Evolutionary conservation across 106 monocot species (phyloP), one percentile per base, ranked within the genome.

Genomic region (Allium fistulosum): DNA sequence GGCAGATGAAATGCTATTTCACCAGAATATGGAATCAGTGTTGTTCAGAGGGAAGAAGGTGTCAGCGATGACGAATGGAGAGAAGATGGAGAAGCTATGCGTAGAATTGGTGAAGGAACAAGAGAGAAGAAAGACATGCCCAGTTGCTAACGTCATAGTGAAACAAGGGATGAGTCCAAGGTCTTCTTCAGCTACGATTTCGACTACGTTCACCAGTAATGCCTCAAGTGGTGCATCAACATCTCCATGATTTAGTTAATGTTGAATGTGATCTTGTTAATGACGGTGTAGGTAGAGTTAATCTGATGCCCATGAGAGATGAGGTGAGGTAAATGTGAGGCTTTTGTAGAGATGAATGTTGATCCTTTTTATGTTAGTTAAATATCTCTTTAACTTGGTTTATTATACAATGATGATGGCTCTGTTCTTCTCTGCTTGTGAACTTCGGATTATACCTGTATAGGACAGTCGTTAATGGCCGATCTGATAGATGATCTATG

Each of bases 181-280:
- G 28, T 67, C 67, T 7, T 67, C 67, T 1, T 67, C 67, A 26
- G 67, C 67, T 11, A 53, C 67, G 10, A 53, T 67, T 10, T 67
- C 52, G 1, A 67, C 67, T 6, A 27, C 52, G 2, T 52, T 53
- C 49, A 67, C 67, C 22, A 37, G 37, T 5, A 37, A 37, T 37
- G 37, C 37, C 5, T 57, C 76, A 1, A 16, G 70, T 7, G 52
- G 17, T 15, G 53, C 71, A 5, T 66, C 66, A 13, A 26, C 65
- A 8, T 66, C 65, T 15, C 15, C 48, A 15, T 47, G 65, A 10
- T 65, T 37, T 37, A 37, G 37, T 37, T 5, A 37, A 37, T 5
- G 37, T 37, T 37, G 37, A 37, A 2, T 2, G 37, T 37, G 37
- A 37, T 37, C 37, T 37, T 37, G 37, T 37, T 37, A 37, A 37